phyloP scores from a whole-genome alignment of 352 stramenopile genomes.

The Globisporangium irregulare region DNA sequence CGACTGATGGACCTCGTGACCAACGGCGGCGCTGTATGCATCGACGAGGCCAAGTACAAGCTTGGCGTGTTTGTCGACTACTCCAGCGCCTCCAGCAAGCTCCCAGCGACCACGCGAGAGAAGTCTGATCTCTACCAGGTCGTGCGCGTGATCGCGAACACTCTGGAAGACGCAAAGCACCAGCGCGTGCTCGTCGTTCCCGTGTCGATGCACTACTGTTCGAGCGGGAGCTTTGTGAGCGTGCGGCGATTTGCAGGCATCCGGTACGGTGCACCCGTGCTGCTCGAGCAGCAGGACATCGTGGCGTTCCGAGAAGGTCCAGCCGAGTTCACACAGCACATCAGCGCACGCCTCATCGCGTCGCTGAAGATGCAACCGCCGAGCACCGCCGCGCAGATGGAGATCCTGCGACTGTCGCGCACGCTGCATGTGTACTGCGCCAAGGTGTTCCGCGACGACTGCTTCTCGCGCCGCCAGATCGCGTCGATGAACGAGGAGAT shows the following conservation, averaged over 20 bases:
- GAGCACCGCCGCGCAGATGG: conserved; percentile 54
- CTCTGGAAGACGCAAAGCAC: conserved; percentile 35
- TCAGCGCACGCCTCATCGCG: conserved; percentile 46
- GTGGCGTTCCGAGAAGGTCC: conserved; percentile 58
- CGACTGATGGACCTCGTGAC: conserved; percentile 39
- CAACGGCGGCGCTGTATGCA: conserved; percentile 24
- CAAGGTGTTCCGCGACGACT: conserved; percentile 62
- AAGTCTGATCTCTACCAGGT: conserved; percentile 54
- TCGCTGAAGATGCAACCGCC: conserved; percentile 63
- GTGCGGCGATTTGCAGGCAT: conserved; percentile 51
- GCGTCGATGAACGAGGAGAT: conserved; percentile 82
- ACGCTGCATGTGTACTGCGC: conserved; percentile 72
- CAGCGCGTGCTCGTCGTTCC: conserved; percentile 54
- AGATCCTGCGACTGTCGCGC: conserved; percentile 61
- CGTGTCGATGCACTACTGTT: conserved; percentile 63
- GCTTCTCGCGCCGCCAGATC: conserved; percentile 66
- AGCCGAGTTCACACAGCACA: conserved; percentile 56
- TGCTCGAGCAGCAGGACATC: conserved; percentile 59
- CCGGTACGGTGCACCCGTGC: conserved; percentile 58
- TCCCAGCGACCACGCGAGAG: conserved; percentile 14
- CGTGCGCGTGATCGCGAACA: conserved; percentile 47
- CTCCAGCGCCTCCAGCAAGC: background rate
- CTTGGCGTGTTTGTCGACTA: conserved; percentile 63
- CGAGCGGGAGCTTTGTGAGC: conserved; percentile 40
- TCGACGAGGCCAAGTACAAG: conserved; percentile 55